These are phyloP conservation scores for Peniophora sp. DNA, from an alignment of 1,284 basidiomycete species.

Conservation along the genomic window DNA sequence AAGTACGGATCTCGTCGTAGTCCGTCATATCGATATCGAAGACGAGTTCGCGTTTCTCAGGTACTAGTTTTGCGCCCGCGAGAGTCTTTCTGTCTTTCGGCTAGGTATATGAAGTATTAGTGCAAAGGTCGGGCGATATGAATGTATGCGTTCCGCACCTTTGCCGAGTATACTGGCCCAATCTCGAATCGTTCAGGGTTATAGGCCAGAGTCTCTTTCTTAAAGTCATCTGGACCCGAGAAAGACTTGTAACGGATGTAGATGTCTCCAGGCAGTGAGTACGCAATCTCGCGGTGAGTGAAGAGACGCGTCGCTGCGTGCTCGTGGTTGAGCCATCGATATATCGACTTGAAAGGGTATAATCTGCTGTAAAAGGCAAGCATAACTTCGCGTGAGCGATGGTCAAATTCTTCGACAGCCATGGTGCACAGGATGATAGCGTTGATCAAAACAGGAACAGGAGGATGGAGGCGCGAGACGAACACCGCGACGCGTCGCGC, in stretches of 20 bases:
- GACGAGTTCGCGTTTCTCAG: conserved; percentile 86
- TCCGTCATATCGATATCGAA: conserved; percentile 99
- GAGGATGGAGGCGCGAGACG: too few relatives aligned
- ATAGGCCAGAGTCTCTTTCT: conserved; percentile 78
- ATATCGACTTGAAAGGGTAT: conserved; percentile 93
- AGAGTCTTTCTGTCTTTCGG: conserved; percentile 89
- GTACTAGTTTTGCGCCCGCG: conserved; percentile 68
- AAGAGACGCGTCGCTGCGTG: conserved; percentile 70
- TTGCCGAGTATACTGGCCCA: conserved; percentile 86
- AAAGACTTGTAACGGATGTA: conserved; percentile 97
- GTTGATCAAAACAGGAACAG: too few relatives aligned
- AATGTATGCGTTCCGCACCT: conserved; percentile 43
- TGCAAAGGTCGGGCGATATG: conserved; percentile 8
- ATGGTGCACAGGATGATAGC: conserved; percentile 1
- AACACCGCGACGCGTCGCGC: too few relatives aligned
- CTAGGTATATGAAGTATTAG: too few relatives aligned
- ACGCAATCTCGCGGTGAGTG: conserved; percentile 95
- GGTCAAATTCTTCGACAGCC: conserved; percentile 13
- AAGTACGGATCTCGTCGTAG: conserved; percentile 94
- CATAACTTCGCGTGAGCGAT: conserved; percentile 43
- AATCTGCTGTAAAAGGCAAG: conserved; percentile 86
- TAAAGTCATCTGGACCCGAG: conserved; percentile 78
- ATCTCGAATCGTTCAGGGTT: conserved; percentile 96
- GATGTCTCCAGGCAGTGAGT: conserved; percentile 86
- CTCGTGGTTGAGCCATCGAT: conserved; percentile 92